Evolutionary conservation across 768 basidiomycete species (phyloP), one percentile per base, ranked within the genome.

Genomic region (Imleria badia): DNA sequence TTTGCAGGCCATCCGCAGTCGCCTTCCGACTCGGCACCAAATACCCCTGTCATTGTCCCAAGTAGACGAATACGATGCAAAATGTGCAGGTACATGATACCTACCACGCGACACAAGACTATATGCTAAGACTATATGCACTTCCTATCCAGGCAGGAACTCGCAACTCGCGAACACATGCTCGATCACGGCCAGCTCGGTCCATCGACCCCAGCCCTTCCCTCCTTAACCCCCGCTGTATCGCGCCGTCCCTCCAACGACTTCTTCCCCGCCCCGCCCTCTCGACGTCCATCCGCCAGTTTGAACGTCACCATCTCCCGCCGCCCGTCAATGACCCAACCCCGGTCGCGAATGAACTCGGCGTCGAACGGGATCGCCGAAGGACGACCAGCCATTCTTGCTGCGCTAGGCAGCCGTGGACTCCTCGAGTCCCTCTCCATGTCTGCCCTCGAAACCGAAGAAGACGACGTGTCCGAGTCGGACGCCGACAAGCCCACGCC

Each of bases 101-200:
- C 20, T 33, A 14, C 19, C 30, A 54, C 41, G 41, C 6, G 19
- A 34, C 33, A 45, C 54, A 5, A 12, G 29, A 12, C 8, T 40
- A 22, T 45, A 12, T 36, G 34, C 43, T 43, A 22, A 55, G 43
- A 29, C 40, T 22, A 20, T 31, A 34, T 43, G 12, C 43, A 13
- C 43, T 47, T 23, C 34, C 43, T 22, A 43, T 50, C 29, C 29
- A 56, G 92, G 63, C 85, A 87, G 55, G 91, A 93, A 62, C 78
- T 98, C 14, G 94, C 94, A 1, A 82, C 90, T 0, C 79, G 89
- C n/a, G 92, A 94, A 66, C 91, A 97, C 67, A 93, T 98, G 90
- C 81, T 94, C 44, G 89, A 94, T 68, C 93, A 95, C 62, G 88
- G 87, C 6, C 88, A 91, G 63, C 72, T 89, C 5, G 86, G 86